Conservation (phyloP, 2,329 filamentous ascomycete genomes). For the Fulvia fulva region DNA sequence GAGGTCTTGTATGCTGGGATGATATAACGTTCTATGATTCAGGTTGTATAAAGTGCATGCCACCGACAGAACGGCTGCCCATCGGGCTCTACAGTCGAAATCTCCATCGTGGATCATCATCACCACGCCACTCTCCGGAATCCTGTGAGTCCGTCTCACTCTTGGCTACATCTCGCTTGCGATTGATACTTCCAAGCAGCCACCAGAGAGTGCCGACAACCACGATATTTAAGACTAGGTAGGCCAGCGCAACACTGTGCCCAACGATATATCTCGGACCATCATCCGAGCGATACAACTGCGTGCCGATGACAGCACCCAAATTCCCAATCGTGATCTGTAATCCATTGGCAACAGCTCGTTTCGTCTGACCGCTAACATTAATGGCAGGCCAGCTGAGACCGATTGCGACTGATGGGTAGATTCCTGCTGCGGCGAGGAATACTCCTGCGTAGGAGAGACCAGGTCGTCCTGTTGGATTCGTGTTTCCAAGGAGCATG, state of each 20-base stretch:
- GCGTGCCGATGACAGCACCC: constrained; percentile 65
- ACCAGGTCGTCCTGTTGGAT: constrained; percentile 40
- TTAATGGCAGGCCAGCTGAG: constrained; percentile 70
- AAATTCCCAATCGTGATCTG: constrained; percentile 69
- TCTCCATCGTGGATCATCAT: constrained; percentile 63
- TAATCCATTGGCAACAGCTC: constrained; percentile 65
- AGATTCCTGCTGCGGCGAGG: constrained; percentile 56
- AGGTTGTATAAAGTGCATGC: neutral
- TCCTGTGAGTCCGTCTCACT: constrained; percentile 48
- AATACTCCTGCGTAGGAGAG: constrained; percentile 40
- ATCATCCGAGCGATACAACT: constrained; percentile 60
- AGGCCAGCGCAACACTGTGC: constrained; percentile 63
- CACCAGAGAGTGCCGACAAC: constrained; percentile 53
- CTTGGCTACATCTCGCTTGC: constrained; percentile 44
- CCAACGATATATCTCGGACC: constrained; percentile 63
- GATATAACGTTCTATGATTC: neutral
- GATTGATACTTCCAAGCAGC: constrained; percentile 57
- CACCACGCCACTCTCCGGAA: constrained; percentile 56
- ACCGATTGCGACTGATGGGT: constrained; percentile 60
- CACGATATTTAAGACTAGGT: constrained; percentile 56
- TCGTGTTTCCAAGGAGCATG: constrained; percentile 35
- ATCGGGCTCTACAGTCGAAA: constrained; percentile 46
- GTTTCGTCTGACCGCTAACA: constrained; percentile 63
- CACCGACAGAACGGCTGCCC: too few species aligned
- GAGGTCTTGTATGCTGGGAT: neutral